Evolutionary conservation across 208 protist species (phyloP).

Genomic region (Phytomonas serpens): DNA sequence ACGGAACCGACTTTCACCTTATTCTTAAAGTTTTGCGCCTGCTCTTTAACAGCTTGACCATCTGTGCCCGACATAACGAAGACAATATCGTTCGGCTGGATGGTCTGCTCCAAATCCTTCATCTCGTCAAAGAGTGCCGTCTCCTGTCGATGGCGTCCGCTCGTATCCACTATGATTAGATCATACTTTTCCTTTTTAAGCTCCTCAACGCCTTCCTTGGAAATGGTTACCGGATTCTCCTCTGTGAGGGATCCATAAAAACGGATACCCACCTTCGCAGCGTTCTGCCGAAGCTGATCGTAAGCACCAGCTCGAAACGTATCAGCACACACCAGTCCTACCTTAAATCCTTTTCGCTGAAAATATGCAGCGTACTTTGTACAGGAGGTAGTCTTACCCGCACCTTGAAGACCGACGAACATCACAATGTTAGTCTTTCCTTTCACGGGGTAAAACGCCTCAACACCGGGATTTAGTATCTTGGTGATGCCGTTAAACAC

Average conservation of each 20-base stretch:
- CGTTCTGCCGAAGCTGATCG: conserved; percentile 98
- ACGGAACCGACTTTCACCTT: conserved; percentile 95
- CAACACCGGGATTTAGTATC: conserved; percentile 95
- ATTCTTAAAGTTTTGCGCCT: conserved; percentile 89
- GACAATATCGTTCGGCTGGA: conserved; percentile 95
- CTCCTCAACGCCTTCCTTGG: conserved; percentile 94
- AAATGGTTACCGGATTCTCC: conserved; percentile 95
- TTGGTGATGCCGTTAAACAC: conserved; percentile 95
- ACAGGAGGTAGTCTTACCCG: conserved; percentile 97
- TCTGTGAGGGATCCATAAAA: conserved; percentile 97
- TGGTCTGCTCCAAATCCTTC: conserved; percentile 86
- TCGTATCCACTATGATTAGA: conserved; percentile 99
- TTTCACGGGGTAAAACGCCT: conserved; percentile 94
- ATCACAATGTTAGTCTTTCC: conserved; percentile 97
- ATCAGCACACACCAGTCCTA: conserved; percentile 97
- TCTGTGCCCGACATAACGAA: conserved; percentile 98
- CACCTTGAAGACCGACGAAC: conserved; percentile 99
- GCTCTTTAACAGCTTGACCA: conserved; percentile 95
- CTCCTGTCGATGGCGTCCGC: conserved; percentile 98
- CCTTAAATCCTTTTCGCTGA: conserved; percentile 93
- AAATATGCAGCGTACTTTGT: conserved; percentile 97
- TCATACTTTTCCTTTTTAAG: conserved; percentile 96
- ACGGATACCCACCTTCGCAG: conserved; percentile 96
- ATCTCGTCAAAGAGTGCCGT: conserved; percentile 98
- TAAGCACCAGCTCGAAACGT: conserved; percentile 97